phyloP scores from a whole-genome alignment of 202 grass and related monocot species.

The Dendrocalamus latiflorus region DNA sequence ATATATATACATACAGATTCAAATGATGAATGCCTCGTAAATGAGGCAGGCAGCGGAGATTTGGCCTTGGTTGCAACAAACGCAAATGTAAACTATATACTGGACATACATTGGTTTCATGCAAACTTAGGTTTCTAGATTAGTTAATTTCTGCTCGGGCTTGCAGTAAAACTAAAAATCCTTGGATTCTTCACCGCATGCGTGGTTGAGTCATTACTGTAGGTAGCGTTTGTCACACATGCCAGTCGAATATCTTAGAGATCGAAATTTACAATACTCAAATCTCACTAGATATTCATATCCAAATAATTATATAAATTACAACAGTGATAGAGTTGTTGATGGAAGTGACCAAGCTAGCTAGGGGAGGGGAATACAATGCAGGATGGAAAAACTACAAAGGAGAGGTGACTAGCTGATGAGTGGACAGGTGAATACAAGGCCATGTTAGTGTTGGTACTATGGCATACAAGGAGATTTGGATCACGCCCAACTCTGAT shows the following conservation, averaged over 20 bases:
- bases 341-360: background rate
- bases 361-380: background rate
- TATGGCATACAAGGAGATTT: too few species aligned
- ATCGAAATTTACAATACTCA: too few species aligned
- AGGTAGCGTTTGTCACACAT: too few species aligned
- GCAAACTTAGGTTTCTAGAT: too few species aligned
- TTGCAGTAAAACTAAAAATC: too few species aligned
- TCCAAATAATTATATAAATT: background rate
- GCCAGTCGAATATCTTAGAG: too few species aligned
- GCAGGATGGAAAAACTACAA: slow-evolving; percentile 15
- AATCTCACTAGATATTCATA: background rate
- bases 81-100: slow-evolving; percentile 5
- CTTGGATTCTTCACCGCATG: too few species aligned
- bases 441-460: background rate
- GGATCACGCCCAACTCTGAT: too few species aligned
- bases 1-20: background rate
- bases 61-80: slow-evolving; percentile 6
- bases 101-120: too few species aligned
- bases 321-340: background rate
- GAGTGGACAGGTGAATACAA: background rate
- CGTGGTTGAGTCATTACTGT: too few species aligned
- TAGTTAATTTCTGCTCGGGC: too few species aligned
- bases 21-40: background rate
- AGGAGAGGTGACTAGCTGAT: background rate
- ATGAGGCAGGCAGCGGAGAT: background rate